Evolutionary conservation across 2,329 filamentous ascomycete species (phyloP).

Genomic region (Trichoderma sp.): DNA sequence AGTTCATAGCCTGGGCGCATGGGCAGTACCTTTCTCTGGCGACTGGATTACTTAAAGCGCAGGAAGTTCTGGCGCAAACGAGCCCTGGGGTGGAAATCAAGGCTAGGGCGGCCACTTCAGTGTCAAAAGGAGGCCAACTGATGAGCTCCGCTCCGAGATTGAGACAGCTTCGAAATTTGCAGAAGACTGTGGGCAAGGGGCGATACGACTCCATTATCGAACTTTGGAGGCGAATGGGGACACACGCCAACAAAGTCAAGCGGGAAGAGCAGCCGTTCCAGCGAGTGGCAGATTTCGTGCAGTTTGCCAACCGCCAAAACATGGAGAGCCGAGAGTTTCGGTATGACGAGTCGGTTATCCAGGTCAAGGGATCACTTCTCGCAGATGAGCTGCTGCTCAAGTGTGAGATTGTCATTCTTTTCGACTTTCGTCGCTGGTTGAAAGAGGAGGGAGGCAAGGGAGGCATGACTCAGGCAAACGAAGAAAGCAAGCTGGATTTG

Average conservation of each 20-base stretch:
- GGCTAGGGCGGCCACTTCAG: not conserved
- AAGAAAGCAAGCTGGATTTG: constrained; percentile 28
- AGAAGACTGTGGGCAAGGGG: not conserved
- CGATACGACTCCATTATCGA: constrained; percentile 17
- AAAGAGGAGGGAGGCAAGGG: too few species aligned
- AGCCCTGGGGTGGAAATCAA: not conserved
- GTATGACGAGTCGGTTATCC: constrained; percentile 36
- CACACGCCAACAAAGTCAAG: constrained; percentile 29
- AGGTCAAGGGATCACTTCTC: constrained; percentile 39
- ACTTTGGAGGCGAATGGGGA: constrained; percentile 18
- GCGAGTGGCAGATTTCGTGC: constrained; percentile 44
- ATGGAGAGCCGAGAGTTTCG: constrained; percentile 28
- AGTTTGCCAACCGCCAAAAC: constrained; percentile 35
- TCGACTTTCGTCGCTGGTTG: constrained; percentile 34
- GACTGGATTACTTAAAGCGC: constrained; percentile 11
- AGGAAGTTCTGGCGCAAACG: constrained; percentile 16
- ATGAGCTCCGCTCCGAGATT: not conserved
- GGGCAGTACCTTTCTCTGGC: constrained; percentile 16
- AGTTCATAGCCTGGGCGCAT: constrained; percentile 58
- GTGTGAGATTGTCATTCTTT: constrained; percentile 47
- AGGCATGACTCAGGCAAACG: not conserved
- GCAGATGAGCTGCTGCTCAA: constrained; percentile 44
- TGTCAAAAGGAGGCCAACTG: not conserved
- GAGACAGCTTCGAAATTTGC: constrained; percentile 1
- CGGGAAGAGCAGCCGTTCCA: constrained; percentile 50